Base-by-base conservation (phyloP, 352 stramenopile genomes). In the Globisporangium radiosum region DNA sequence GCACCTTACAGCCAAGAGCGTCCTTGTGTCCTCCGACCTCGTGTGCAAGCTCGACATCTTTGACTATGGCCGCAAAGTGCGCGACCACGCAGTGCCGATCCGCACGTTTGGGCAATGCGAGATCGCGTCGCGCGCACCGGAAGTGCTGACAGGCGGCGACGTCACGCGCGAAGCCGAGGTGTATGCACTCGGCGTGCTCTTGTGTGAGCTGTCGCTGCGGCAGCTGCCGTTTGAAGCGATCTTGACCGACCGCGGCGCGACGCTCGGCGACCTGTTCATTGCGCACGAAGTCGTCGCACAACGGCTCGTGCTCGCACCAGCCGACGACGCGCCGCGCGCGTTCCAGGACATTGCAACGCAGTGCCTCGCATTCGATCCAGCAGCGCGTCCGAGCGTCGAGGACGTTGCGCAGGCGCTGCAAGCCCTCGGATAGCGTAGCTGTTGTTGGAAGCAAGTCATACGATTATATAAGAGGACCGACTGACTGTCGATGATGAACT, bases 11-110 rank as follows among this genome's bases (percentile, higher is more conserved):
- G 66, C 65, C n/a, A 81, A 69, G 48, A 89, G 73, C 54, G 74
- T 89, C 49, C 62, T 92, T 11, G 72, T 78, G 54, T 70, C 77
- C 45, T 65, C 57, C 5, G 68, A 86, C 5, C 60, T 87, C n/a
- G 79, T 71, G 44, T 90, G 80, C 57, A 92, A 92, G 60, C 62
- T 92, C 11, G 80, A 92, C 53, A 75, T 89, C 15, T 86, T 92
- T 55, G 77, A 92, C 54, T 88, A 86, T 40, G 74, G 72, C 13
- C 69, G 62, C 11, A 75, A 69, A 17, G 64, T 81, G 36, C 77
- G 79, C 3, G 81, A 81, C 38, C 61, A 82, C 33, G 57, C 58
- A 1, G 56, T 60, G 40, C 78, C 80, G 42, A 65, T 81, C 13
- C 56, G 70, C 11, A 78, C 66, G 1, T 90, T 69, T 17, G 82